Evolutionary conservation across 2,329 filamentous ascomycete genomes (phyloP).

Genomic region (Cercospora zeina): DNA sequence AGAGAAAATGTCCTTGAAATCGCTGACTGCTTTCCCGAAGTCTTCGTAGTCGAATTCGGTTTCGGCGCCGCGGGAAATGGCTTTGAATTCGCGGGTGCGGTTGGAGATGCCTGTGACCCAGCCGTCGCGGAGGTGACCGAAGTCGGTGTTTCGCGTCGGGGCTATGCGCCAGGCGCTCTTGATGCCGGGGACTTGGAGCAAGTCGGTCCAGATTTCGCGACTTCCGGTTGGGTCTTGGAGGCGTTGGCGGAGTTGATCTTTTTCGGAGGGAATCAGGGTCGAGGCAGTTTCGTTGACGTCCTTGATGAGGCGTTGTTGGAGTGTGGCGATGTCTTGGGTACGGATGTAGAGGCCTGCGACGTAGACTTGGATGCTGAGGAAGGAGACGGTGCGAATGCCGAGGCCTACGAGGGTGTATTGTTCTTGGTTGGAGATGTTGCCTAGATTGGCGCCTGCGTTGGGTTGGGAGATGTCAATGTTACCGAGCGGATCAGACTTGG

Average conservation of each 20-base stretch:
- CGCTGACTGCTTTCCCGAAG: constrained; percentile 72
- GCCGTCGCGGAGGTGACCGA: constrained; percentile 85
- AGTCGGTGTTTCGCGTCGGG: constrained; percentile 91
- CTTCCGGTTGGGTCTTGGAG: constrained; percentile 70
- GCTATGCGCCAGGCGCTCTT: constrained; percentile 79
- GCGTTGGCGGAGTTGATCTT: constrained; percentile 66
- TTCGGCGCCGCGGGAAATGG: constrained; percentile 41
- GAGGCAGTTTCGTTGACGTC: constrained; percentile 76
- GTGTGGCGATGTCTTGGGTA: constrained; percentile 73
- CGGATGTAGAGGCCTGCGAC: constrained; percentile 91
- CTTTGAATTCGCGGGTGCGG: constrained; percentile 61
- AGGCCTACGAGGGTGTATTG: constrained; percentile 87
- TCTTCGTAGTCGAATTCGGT: constrained; percentile 66
- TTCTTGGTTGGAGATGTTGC: constrained; percentile 49
- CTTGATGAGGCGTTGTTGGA: constrained; percentile 76
- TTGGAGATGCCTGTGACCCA: constrained; percentile 83
- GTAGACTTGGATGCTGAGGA: constrained; percentile 88
- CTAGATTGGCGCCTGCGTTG: constrained; percentile 38
- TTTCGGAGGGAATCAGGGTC: constrained; percentile 79
- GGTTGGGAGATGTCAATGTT: constrained; percentile 29
- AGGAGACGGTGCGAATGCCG: constrained; percentile 85
- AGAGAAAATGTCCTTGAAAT: constrained; percentile 81
- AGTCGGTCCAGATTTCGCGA: constrained; percentile 70
- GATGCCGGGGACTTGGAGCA: constrained; percentile 68
- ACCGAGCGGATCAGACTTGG: constrained; percentile 21